These are phyloP conservation scores for Volutella citrinella DNA, from an alignment of 2,329 filamentous ascomycete species.

Conservation along the genomic window DNA sequence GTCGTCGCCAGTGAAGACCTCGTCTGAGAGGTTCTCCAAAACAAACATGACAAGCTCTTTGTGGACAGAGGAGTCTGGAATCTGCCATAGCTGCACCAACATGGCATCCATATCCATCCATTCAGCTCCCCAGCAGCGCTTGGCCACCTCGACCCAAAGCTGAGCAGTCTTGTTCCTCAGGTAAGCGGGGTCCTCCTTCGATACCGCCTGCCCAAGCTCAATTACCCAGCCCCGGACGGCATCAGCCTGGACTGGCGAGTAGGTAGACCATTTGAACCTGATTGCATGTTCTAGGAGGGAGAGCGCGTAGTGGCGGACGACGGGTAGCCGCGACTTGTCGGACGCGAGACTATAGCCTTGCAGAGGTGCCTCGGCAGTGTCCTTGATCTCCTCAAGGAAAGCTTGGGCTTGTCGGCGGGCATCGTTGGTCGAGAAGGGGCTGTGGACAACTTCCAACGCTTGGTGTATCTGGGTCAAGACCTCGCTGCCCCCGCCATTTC, in stretches of 20 bases:
- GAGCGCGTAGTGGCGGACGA: slow-evolving; percentile 90
- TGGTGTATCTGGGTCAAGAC: slow-evolving; percentile 70
- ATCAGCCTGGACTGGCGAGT: slow-evolving; percentile 63
- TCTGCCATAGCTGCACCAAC: slow-evolving; percentile 80
- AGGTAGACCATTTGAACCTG: slow-evolving; percentile 78
- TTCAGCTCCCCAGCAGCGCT: slow-evolving; percentile 85
- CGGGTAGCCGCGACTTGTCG: slow-evolving; percentile 69
- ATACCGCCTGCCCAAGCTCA: slow-evolving; percentile 69
- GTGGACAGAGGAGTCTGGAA: slow-evolving; percentile 57
- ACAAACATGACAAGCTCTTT: slow-evolving; percentile 87
- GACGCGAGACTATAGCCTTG: slow-evolving; percentile 82
- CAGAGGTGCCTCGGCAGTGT: slow-evolving; percentile 72
- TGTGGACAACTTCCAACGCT: slow-evolving; percentile 86
- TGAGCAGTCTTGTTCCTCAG: slow-evolving; percentile 91
- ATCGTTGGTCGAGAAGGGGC: slow-evolving; percentile 74
- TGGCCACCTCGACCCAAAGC: slow-evolving; percentile 92
- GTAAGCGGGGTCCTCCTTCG: slow-evolving; percentile 72
- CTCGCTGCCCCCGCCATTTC: slow-evolving; percentile 38
- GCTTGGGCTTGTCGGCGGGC: slow-evolving; percentile 77
- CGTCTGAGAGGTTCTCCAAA: slow-evolving; percentile 88
- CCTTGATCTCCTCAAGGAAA: slow-evolving; percentile 85
- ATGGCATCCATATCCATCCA: slow-evolving; percentile 94
- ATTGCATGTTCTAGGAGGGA: slow-evolving; percentile 89
- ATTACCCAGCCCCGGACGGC: slow-evolving; percentile 75
- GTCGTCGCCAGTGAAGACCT: slow-evolving; percentile 90